Evolutionary conservation across 2,329 filamentous ascomycete genomes (phyloP).

Genomic region (Pezicula carpinea): DNA sequence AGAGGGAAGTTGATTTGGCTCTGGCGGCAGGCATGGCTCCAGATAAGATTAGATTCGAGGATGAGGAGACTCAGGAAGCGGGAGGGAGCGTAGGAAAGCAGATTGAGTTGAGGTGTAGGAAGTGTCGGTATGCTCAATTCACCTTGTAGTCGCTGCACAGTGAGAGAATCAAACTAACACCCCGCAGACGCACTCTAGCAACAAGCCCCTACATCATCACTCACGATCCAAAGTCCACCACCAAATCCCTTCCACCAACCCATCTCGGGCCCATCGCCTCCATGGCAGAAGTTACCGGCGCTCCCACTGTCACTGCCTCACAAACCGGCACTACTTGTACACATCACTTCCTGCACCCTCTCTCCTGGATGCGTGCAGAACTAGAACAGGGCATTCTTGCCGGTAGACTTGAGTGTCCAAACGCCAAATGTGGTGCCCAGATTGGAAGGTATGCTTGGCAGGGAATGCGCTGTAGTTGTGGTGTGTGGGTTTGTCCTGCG

Average conservation of each 20-base stretch:
- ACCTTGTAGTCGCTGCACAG: not conserved
- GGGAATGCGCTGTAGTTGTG: conserved; percentile 87
- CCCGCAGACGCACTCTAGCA: conserved; percentile 46
- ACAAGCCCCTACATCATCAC: conserved; percentile 55
- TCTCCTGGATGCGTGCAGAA: conserved; percentile 89
- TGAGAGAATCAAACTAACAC: not conserved
- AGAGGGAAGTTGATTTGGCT: conserved; percentile 59
- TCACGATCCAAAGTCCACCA: conserved; percentile 37
- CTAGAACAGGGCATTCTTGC: conserved; percentile 78
- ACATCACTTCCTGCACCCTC: conserved; percentile 85
- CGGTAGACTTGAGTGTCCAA: conserved; percentile 81
- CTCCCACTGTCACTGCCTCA: conserved; percentile 19
- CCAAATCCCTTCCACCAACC: conserved; percentile 6
- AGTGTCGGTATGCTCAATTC: conserved; percentile 60
- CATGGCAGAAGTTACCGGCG: conserved; percentile 5
- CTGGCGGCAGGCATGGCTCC: conserved; percentile 76
- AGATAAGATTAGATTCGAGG: conserved; percentile 75
- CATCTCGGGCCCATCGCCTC: conserved; percentile 17
- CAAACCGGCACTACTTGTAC: conserved; percentile 50
- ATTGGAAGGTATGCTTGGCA: conserved; percentile 96
- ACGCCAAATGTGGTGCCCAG: conserved; percentile 69
- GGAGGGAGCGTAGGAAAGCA: conserved; percentile 24
- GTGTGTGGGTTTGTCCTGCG: conserved; percentile 84
- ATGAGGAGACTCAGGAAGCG: conserved; percentile 48
- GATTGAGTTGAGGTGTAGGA: conserved; percentile 77